Percentiles rank a stretch among this genome's conserved stretches.
Conservation (phyloP, 1,284 basidiomycete genomes). For the Sanguinoderma infundibulare region DNA sequence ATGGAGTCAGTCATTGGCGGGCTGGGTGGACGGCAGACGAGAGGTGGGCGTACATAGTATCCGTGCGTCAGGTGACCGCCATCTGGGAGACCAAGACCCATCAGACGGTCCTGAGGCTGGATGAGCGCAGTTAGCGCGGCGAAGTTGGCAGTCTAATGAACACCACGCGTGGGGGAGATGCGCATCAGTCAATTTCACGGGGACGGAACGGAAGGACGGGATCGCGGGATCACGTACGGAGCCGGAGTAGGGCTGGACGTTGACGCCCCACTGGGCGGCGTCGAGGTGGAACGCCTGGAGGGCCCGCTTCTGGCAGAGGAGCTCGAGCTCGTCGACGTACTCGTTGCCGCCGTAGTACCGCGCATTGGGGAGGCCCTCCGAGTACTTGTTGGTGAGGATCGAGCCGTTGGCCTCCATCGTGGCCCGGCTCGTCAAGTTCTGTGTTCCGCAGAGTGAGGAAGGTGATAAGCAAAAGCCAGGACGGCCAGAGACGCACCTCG, state of each 20-base stretch:
- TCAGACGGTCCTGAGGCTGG: slow-evolving; percentile 97
- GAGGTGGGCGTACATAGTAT: slow-evolving; percentile 75
- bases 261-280: slow-evolving; percentile 94
- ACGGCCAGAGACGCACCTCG: slow-evolving; percentile 57
- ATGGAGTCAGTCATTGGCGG: slow-evolving; percentile 14
- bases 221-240: slow-evolving; percentile 44
- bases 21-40: background rate
- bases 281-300: slow-evolving; percentile 97
- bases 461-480: slow-evolving; percentile 24
- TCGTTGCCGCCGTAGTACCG: slow-evolving; percentile 99
- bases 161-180: slow-evolving; percentile 1
- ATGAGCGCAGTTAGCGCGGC: slow-evolving; percentile 97
- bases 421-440: slow-evolving; percentile 94
- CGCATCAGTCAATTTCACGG: background rate
- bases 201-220: background rate
- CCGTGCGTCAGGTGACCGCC: slow-evolving; percentile 99
- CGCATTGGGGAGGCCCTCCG: slow-evolving; percentile 92
- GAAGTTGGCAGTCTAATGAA: slow-evolving; percentile 64
- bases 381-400: slow-evolving; percentile 99
- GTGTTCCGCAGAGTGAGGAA: slow-evolving; percentile 19
- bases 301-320: slow-evolving; percentile 94
- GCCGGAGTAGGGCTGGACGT: slow-evolving; percentile 99
- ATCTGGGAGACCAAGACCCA: slow-evolving; percentile 99
- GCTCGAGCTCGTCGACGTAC: slow-evolving; percentile 96
- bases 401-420: slow-evolving; percentile 99